Conservation (phyloP, 129 eudicot species). For the Glebionis coronaria region DNA sequence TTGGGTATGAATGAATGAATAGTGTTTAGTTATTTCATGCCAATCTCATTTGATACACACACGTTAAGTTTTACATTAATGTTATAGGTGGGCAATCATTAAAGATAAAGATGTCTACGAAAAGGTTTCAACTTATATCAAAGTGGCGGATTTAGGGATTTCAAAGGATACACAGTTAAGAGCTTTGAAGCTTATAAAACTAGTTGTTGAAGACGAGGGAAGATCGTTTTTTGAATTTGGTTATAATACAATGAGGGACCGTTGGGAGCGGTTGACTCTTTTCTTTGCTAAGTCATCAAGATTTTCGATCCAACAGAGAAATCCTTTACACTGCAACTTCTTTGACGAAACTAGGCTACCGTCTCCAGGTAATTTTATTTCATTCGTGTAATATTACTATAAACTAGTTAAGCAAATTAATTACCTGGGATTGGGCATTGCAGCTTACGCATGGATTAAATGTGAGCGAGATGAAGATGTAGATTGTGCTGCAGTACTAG, state of each 20-base stretch:
- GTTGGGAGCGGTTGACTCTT: constrained; percentile 50
- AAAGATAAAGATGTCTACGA: constrained; percentile 58
- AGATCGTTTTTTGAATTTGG: constrained; percentile 43
- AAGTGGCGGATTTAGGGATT: constrained; percentile 23
- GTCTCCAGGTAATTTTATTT: constrained; percentile 53
- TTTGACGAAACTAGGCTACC: constrained; percentile 48
- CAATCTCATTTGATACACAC: too few relatives aligned
- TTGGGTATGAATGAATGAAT: too few relatives aligned
- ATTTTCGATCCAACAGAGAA: constrained; percentile 48
- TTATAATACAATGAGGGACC: constrained; percentile 38
- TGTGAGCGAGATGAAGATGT: too few relatives aligned
- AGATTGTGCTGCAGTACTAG: constrained; percentile 36
- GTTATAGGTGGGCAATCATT: constrained; percentile 69
- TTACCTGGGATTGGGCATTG: background rate
- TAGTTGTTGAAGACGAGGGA: constrained; percentile 39
- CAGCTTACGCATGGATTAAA: constrained; percentile 63
- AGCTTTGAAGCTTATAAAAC: constrained; percentile 63
- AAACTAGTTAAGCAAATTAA: background rate
- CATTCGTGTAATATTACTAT: too few relatives aligned
- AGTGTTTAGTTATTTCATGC: background rate
- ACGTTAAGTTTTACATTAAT: background rate
- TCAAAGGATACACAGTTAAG: constrained; percentile 64
- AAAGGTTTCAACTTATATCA: constrained; percentile 35
- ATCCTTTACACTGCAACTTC: constrained; percentile 51
- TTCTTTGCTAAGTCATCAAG: constrained; percentile 45